phyloP scores from a whole-genome alignment of 225 moss, liverwort and hornwort species.

The Marchantia polymorpha region DNA sequence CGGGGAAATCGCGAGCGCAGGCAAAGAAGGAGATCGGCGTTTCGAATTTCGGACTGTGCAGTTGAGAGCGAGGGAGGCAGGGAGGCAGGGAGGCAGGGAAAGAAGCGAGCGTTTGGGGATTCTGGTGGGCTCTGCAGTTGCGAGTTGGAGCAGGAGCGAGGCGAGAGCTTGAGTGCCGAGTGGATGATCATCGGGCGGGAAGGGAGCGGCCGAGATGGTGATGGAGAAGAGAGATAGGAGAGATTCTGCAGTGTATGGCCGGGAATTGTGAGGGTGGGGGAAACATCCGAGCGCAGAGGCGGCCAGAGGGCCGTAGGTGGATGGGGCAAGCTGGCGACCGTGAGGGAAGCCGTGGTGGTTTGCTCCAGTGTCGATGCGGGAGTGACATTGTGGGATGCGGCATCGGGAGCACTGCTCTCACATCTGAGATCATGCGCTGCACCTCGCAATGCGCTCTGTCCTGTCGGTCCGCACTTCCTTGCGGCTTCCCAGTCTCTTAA shows the following conservation, averaged over 20 bases:
- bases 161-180: background rate
- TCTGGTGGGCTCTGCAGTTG: background rate
- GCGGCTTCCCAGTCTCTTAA: slow-evolving; percentile 90
- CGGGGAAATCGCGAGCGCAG: background rate
- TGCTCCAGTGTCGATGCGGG: slow-evolving; percentile 95
- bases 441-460: slow-evolving; percentile 82
- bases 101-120: background rate
- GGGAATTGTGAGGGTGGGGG: slow-evolving; percentile 11
- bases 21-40: background rate
- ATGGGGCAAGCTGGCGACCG: slow-evolving; percentile 92
- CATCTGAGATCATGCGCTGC: slow-evolving; percentile 85
- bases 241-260: background rate
- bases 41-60: background rate
- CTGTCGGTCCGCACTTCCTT: slow-evolving; percentile 75
- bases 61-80: background rate
- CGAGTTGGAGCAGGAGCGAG: background rate
- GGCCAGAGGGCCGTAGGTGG: slow-evolving; percentile 56
- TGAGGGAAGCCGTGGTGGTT: slow-evolving; percentile 94
- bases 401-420: slow-evolving; percentile 68
- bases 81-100: background rate
- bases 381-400: slow-evolving; percentile 86
- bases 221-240: slow-evolving; percentile 1
- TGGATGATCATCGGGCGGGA: background rate
- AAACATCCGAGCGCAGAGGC: background rate
- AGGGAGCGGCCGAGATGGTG: background rate